These are phyloP conservation scores for Centaurea solstitialis DNA, from an alignment of 129 eudicot species.

Conservation along the genomic window DNA sequence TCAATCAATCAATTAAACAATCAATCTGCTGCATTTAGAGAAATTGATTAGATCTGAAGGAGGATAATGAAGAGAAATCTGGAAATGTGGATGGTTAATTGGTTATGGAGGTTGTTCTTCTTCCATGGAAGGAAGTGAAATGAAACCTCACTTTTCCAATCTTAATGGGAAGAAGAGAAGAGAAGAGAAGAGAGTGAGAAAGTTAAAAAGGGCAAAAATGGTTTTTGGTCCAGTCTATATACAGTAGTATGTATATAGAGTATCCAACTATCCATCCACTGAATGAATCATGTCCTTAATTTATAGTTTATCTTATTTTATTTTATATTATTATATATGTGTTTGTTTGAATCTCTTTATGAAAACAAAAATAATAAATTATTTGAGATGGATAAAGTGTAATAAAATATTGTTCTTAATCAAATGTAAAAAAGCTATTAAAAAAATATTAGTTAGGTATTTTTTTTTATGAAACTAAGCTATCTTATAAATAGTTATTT, in stretches of 20 bases:
- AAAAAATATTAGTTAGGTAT: too few relatives aligned
- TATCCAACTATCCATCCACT: too few relatives aligned
- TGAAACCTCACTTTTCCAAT: constrained; percentile 25
- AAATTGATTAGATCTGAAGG: constrained; percentile 25
- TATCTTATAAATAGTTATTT: too few relatives aligned
- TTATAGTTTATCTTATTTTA: not conserved
- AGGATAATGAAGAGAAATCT: not conserved
- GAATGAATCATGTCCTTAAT: not conserved
- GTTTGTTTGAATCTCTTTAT: too few relatives aligned
- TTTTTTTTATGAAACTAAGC: too few relatives aligned
- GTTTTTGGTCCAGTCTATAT: constrained; percentile 9
- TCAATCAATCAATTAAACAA: not conserved
- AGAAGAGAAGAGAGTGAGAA: constrained; percentile 28
- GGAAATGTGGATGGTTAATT: not conserved
- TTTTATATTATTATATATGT: too few relatives aligned
- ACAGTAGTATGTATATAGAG: not conserved
- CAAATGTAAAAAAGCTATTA: too few relatives aligned
- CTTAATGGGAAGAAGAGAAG: constrained; percentile 18
- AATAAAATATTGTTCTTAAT: too few relatives aligned
- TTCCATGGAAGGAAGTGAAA: constrained; percentile 17
- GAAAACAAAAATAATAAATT: too few relatives aligned
- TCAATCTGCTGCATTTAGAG: not conserved
- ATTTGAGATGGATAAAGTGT: too few relatives aligned
- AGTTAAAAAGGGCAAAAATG: constrained; percentile 9
- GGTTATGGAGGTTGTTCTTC: not conserved